A percentile compares a stretch with the other conserved stretches of the same genome.
phyloP scores from a whole-genome alignment of 2,329 filamentous ascomycete genomes.

The Diaporthe batatas region DNA sequence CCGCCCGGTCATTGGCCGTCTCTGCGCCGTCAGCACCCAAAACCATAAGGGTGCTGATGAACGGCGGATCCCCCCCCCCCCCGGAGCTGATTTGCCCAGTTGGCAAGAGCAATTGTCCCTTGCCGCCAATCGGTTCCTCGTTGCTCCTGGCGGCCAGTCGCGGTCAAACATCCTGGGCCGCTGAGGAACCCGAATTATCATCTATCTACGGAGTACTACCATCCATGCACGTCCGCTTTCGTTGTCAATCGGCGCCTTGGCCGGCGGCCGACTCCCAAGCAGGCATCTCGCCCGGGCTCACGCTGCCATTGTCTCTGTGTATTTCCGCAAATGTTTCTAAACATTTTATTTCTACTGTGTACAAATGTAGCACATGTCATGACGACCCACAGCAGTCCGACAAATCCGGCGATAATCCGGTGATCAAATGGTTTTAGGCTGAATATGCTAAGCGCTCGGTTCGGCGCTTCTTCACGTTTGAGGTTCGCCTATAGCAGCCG shows the following conservation, averaged over 20 bases:
- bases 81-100: conserved; percentile 1
- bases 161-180: neutral
- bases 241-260: conserved; percentile 4
- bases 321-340: conserved; percentile 17
- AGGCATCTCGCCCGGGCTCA: neutral
- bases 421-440: conserved; percentile 1
- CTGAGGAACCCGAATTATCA: neutral
- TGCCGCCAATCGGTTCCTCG: conserved; percentile 3
- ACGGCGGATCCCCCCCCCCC: neutral
- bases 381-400: neutral
- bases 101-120: neutral
- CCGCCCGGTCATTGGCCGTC: conserved; percentile 24
- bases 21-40: conserved; percentile 27
- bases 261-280: conserved; percentile 14
- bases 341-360: neutral
- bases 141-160: conserved; percentile 5
- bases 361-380: conserved; percentile 17
- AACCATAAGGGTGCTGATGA: conserved; percentile 14
- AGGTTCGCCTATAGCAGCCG: neutral
- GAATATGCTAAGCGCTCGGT: conserved; percentile 15
- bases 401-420: conserved; percentile 6
- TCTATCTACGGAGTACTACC: neutral
- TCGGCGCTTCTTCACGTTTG: neutral
- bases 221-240: conserved; percentile 5
- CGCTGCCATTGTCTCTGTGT: neutral